Evolutionary conservation across 495 filamentous ascomycete genomes (phyloP).

Genomic region (Lasiosphaeris hirsuta): DNA sequence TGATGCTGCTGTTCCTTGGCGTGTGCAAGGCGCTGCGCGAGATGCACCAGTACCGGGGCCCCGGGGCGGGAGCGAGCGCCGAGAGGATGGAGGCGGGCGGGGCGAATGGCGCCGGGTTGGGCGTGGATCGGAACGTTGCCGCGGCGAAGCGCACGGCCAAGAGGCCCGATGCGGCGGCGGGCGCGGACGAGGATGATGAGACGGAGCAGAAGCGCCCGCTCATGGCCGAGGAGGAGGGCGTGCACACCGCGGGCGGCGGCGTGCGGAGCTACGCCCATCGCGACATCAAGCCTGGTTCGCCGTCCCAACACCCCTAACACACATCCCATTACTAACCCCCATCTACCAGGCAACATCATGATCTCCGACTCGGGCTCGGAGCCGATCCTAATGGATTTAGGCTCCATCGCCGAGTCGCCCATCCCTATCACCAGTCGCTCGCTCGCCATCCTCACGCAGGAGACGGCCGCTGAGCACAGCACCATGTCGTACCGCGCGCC

Average conservation of each 20-base stretch:
- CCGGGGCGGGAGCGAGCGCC: conserved; percentile 27
- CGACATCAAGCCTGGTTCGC: conserved; percentile 91
- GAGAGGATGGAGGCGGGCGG: conserved; percentile 49
- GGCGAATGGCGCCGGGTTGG: conserved; percentile 19
- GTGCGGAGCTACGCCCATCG: conserved; percentile 85
- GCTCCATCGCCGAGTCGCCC: conserved; percentile 83
- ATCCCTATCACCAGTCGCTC: conserved; percentile 92
- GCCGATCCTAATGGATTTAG: conserved; percentile 98
- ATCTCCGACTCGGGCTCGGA: conserved; percentile 80
- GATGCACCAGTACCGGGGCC: conserved; percentile 81
- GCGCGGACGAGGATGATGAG: conserved; percentile 61
- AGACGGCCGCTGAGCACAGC: conserved; percentile 89
- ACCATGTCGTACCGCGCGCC: conserved; percentile 99
- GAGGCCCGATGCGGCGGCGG: conserved; percentile 44
- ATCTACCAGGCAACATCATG: conserved; percentile 84
- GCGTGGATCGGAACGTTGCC: conserved; percentile 44
- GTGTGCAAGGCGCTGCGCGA: conserved; percentile 82
- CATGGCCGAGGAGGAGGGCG: conserved; percentile 78
- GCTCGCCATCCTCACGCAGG: conserved; percentile 85
- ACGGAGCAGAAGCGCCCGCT: conserved; percentile 71
- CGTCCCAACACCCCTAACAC: background rate
- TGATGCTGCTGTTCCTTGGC: conserved; percentile 89
- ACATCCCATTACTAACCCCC: conserved; percentile 5
- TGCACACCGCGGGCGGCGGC: conserved; percentile 62
- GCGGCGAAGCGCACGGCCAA: conserved; percentile 56